phyloP scores from a whole-genome alignment of 192 early-diverging fungal genomes.

The Backusella westeae region DNA sequence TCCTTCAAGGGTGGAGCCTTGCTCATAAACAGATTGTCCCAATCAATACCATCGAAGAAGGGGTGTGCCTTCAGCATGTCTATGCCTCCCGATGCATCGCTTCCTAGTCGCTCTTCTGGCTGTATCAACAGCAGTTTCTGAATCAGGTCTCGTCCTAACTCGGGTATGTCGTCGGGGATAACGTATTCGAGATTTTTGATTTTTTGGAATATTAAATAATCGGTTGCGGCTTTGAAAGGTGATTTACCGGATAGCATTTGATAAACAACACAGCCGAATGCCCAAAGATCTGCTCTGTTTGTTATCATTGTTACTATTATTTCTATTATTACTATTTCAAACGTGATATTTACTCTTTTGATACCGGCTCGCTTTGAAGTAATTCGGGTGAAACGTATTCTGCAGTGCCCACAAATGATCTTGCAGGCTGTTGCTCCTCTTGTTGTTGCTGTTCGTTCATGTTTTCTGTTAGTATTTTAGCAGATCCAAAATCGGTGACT shows the following conservation, averaged over 20 bases:
- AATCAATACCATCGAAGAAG: slow-evolving; percentile 83
- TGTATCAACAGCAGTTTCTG: slow-evolving; percentile 67
- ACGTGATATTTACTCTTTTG: slow-evolving; percentile 51
- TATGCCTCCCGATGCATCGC: slow-evolving; percentile 51
- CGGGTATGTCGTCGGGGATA: slow-evolving; percentile 75
- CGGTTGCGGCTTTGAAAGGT: slow-evolving; percentile 93
- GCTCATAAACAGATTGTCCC: slow-evolving; percentile 54
- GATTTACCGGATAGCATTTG: slow-evolving; percentile 87
- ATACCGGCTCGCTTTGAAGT: slow-evolving; percentile 83
- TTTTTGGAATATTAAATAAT: slow-evolving; percentile 97
- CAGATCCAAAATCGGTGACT: slow-evolving; percentile 96
- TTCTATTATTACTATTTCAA: neutral
- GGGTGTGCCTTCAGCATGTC: slow-evolving; percentile 68
- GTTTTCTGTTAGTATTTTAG: slow-evolving; percentile 64
- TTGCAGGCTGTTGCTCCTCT: slow-evolving; percentile 34
- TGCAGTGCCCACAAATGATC: slow-evolving; percentile 98
- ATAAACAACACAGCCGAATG: slow-evolving; percentile 88
- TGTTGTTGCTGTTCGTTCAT: neutral
- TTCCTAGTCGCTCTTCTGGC: slow-evolving; percentile 60
- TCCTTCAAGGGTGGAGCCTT: slow-evolving; percentile 36
- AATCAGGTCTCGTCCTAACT: slow-evolving; percentile 72
- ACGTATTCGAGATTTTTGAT: slow-evolving; percentile 86
- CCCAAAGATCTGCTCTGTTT: slow-evolving; percentile 75
- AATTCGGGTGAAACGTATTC: slow-evolving; percentile 99
- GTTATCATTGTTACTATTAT: neutral